phyloP scores from a whole-genome alignment of 2,329 filamentous ascomycete species.

The Dothidotthia symphoricarpi region DNA sequence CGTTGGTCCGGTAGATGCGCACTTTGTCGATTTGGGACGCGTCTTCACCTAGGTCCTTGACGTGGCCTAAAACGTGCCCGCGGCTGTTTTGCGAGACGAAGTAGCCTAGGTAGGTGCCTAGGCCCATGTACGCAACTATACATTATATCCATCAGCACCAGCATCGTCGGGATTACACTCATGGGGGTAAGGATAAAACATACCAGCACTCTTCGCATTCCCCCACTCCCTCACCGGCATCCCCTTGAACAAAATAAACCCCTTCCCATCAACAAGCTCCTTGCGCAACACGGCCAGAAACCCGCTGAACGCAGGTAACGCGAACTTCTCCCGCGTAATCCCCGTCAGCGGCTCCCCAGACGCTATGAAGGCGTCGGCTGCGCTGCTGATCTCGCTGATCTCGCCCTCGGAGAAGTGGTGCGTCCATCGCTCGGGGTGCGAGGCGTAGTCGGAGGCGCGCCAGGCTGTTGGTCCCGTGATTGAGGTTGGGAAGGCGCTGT shows the following conservation, averaged over 20 bases:
- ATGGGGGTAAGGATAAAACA: no score
- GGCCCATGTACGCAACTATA: constrained; percentile 67
- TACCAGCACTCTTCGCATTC: constrained; percentile 66
- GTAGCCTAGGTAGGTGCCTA: constrained; percentile 80
- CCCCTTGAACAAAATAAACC: constrained; percentile 85
- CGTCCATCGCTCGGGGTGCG: constrained; percentile 67
- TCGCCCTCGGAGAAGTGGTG: constrained; percentile 67
- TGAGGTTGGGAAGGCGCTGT: constrained; percentile 66
- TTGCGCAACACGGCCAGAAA: constrained; percentile 58
- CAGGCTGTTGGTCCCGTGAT: constrained; percentile 73
- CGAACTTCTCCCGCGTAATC: constrained; percentile 66
- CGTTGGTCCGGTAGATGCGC: constrained; percentile 86
- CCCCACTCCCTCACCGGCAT: constrained; percentile 77
- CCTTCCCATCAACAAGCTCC: constrained; percentile 78
- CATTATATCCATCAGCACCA: no score
- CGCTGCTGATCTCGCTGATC: constrained; percentile 63
- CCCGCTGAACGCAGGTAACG: constrained; percentile 55
- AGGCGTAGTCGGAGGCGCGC: constrained; percentile 63
- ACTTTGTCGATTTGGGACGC: constrained; percentile 78
- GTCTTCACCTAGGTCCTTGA: constrained; percentile 85
- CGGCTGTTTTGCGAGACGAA: constrained; percentile 83
- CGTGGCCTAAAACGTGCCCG: constrained; percentile 83
- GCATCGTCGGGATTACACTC: no score
- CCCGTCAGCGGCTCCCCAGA: constrained; percentile 67
- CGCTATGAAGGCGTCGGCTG: constrained; percentile 68